Evolutionary conservation across 306 rosid genomes (phyloP), one percentile per base, ranked within the genome.

Genomic region (Trifolium dubium): DNA sequence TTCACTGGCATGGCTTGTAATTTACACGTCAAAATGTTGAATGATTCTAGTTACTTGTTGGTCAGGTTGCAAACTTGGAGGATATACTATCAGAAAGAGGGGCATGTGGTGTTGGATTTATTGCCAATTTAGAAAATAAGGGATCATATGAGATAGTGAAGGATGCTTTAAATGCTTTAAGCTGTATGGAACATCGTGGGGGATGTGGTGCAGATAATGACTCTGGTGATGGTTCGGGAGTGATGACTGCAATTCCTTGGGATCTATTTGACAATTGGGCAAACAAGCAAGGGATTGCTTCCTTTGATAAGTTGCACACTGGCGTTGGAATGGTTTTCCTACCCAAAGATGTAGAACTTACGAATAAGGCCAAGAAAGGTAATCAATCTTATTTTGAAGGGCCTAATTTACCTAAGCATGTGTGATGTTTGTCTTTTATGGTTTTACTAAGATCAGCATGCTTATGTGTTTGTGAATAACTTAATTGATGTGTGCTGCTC

Each of bases 131-230:
- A 85, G 95, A 92, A 15, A 94, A 94, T 80, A 94, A 83, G 79
- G 89, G 59, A 63, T 94, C 97, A 9, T 90, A 89, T 71, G 81
- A 80, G 41, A 92, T 88, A 72, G 87, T 94, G 55, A 82, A 84
- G 83, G 96, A 94, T 86, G 97, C 97, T 80, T 92, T 94, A 70
- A 83, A 80, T 75, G 96, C 97, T 82, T 91, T 94, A 72, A 84
- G 97, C 83, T 94, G 98, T 74, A 94, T 91, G 98, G 98, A 94
- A 84, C 98, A 94, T 84, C 96, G 97, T 75, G 98, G 98, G 69
- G 98, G 98, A 69, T 94, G 98, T 82, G 97, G 97, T 78, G 95
- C 96, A 67, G 98, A 94, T 87, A 91, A 89, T 84, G 97, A 94
- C 83, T 94, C 98, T 62, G 98, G 97, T 49, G 98, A 94, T 87